A percentile compares a stretch with the other conserved stretches of the same genome.
Evolutionary conservation across 2,329 filamentous ascomycete species (phyloP).

Genomic region (Trichoderma hamatum): DNA sequence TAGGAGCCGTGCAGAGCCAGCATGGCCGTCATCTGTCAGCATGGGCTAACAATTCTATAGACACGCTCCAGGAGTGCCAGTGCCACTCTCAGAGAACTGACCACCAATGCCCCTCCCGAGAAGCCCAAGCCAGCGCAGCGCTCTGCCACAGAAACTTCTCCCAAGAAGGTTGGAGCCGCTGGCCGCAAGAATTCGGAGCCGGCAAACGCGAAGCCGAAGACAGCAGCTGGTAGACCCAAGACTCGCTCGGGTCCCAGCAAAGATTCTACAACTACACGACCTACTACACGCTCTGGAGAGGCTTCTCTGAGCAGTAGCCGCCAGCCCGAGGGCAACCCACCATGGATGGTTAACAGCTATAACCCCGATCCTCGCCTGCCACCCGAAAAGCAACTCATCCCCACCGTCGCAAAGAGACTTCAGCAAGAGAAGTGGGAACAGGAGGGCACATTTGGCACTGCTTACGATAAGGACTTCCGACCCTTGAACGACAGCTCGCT

Average conservation of each 20-base stretch:
- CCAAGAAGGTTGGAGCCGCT: conserved; percentile 51
- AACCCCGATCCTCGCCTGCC: conserved; percentile 93
- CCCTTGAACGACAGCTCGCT: conserved; percentile 72
- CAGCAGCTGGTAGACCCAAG: conserved; percentile 57
- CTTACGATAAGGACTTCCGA: conserved; percentile 86
- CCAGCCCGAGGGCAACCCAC: conserved; percentile 86
- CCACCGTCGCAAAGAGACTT: conserved; percentile 86
- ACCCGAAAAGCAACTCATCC: conserved; percentile 92
- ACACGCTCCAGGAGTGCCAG: conserved; percentile 72
- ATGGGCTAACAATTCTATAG: conserved; percentile 55
- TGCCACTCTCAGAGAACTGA: conserved; percentile 48
- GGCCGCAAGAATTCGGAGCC: conserved; percentile 49
- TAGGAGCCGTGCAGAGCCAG: conserved; percentile 63
- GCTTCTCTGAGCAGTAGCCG: conserved; percentile 51
- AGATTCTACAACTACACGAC: conserved; percentile 56
- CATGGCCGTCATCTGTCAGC: conserved; percentile 58
- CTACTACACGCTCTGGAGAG: conserved; percentile 65
- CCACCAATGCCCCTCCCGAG: conserved; percentile 29
- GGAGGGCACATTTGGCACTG: conserved; percentile 81
- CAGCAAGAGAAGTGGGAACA: conserved; percentile 96
- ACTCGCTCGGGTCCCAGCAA: conserved; percentile 62
- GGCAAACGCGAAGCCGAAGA: conserved; percentile 46
- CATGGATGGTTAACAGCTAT: conserved; percentile 93
- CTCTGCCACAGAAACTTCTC: conserved; percentile 54
- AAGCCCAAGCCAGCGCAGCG: conserved; percentile 41